Base-by-base conservation (phyloP, 768 basidiomycete genomes). In the Pleurotus pulmonarius region DNA sequence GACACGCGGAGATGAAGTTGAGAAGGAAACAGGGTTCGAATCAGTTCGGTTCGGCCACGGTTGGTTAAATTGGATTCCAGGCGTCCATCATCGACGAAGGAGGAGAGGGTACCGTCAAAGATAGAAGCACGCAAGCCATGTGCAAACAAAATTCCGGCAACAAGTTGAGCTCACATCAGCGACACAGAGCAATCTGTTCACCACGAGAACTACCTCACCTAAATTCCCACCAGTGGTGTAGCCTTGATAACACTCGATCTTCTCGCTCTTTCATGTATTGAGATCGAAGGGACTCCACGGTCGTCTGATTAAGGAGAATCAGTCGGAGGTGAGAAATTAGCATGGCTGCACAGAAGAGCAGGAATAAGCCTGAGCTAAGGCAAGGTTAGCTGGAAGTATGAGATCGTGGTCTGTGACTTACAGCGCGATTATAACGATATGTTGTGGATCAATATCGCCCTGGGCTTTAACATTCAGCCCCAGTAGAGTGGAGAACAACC, bases 341-440 rank as follows among this genome's bases (percentile, higher is more conserved):
- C 62, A 97, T 77, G 4, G 79, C 64, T 15, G 60, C 46, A 0
- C 87, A 87, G 73, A 97, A 96, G 1, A 94, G 38, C 13, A 74
- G 68, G 68, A 96, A 94, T 7, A 95, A 56, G 0, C 73, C 90
- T 1, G 87, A 64, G 3, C 92, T 94, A 64, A 3, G 7, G 43
- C 4, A 38, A 29, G 46, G 0, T 20, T 26, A 46, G 34, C 52
- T 49, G n/a, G 6, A 37, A n/a, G 4, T 16, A 45, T n/a, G 22
- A 4, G 18, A 20, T 38, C 34, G 15, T 12, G 25, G 13, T 55
- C 13, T 12, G n/a, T 2, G 16, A 81, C 89, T 59, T 64, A 92
- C 90, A 94, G 63, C 1, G 75, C 86, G n/a, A 92, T 83, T 46
- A 90, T 67, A 22, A 85, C 86, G 40, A 94, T 78, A 43, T 86